These are phyloP conservation scores for Hymenoscyphus repandus DNA, from an alignment of 2,329 filamentous ascomycete genomes.

Conservation along the genomic window DNA sequence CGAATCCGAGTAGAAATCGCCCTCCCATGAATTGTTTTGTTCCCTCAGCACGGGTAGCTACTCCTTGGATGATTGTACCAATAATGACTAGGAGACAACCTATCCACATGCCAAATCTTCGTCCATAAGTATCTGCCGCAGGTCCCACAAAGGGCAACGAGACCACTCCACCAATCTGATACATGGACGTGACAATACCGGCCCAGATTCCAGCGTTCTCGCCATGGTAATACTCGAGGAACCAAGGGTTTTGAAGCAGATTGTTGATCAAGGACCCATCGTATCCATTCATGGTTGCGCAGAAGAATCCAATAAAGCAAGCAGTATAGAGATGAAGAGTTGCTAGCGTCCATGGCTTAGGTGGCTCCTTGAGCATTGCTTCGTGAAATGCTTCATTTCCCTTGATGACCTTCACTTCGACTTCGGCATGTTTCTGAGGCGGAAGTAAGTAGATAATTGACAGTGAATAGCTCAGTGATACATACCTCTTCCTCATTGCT, in stretches of 20 bases:
- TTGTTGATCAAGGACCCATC: slow-evolving; percentile 47
- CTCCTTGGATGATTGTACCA: slow-evolving; percentile 41
- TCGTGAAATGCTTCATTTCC: slow-evolving; percentile 51
- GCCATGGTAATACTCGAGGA: slow-evolving; percentile 36
- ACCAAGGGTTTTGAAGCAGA: slow-evolving; percentile 38
- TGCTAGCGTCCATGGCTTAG: slow-evolving; percentile 35
- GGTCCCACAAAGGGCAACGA: slow-evolving; percentile 44
- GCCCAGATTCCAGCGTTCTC: slow-evolving; percentile 42
- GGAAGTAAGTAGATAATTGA: not conserved
- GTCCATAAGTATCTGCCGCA: slow-evolving; percentile 42
- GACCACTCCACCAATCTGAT: slow-evolving; percentile 45
- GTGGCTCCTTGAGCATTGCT: slow-evolving; percentile 48
- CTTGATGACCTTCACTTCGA: slow-evolving; percentile 38
- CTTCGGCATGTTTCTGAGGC: slow-evolving; percentile 27
- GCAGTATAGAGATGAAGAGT: slow-evolving; percentile 40
- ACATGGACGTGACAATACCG: slow-evolving; percentile 47
- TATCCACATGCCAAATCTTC: slow-evolving; percentile 42
- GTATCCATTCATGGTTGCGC: slow-evolving; percentile 48
- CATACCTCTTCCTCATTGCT: slow-evolving; percentile 11
- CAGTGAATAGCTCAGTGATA: not conserved
- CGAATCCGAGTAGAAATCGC: slow-evolving; percentile 58
- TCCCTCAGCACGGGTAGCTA: slow-evolving; percentile 31
- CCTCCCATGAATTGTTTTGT: slow-evolving; percentile 45
- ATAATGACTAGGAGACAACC: slow-evolving; percentile 40
- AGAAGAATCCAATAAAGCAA: slow-evolving; percentile 44